A percentile compares a stretch with the other conserved stretches of the same genome.
Evolutionary conservation across 2,329 filamentous ascomycete species (phyloP).

Genomic region (Claviceps sp.): DNA sequence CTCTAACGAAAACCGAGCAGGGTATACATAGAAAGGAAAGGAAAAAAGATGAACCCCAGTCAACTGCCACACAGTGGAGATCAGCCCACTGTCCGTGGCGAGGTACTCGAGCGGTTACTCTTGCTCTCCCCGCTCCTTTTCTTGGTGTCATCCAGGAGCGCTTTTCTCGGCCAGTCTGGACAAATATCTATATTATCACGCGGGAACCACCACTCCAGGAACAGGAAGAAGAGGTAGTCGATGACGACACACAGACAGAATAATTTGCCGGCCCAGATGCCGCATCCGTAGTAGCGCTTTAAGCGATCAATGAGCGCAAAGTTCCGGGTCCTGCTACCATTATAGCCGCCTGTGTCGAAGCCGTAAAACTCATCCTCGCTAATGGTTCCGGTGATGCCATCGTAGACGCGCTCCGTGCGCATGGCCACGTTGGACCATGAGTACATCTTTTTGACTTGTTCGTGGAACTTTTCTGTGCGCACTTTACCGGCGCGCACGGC

Average conservation of each 20-base stretch:
- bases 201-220: constrained; percentile 79
- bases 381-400: constrained; percentile 79
- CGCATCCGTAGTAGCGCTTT: constrained; percentile 94
- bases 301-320: constrained; percentile 89
- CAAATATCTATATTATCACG: constrained; percentile 78
- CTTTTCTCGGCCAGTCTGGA: constrained; percentile 81
- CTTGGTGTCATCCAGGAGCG: constrained; percentile 17
- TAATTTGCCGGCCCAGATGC: constrained; percentile 94
- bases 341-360: constrained; percentile 56
- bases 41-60: not conserved
- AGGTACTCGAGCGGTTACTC: constrained; percentile 21
- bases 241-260: constrained; percentile 92
- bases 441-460: constrained; percentile 97
- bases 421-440: constrained; percentile 93
- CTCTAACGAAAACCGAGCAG: no score
- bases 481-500: constrained; percentile 76
- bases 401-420: constrained; percentile 88
- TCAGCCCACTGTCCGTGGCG: constrained; percentile 12
- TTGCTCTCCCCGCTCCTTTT: constrained; percentile 13
- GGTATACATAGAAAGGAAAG: not conserved
- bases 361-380: constrained; percentile 82
- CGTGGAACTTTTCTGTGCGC: constrained; percentile 86
- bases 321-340: constrained; percentile 61
- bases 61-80: no score
- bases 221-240: constrained; percentile 81